These are phyloP conservation scores for Sporopachydermia quercuum DNA, from an alignment of 805 yeast genomes.

Conservation along the genomic window DNA sequence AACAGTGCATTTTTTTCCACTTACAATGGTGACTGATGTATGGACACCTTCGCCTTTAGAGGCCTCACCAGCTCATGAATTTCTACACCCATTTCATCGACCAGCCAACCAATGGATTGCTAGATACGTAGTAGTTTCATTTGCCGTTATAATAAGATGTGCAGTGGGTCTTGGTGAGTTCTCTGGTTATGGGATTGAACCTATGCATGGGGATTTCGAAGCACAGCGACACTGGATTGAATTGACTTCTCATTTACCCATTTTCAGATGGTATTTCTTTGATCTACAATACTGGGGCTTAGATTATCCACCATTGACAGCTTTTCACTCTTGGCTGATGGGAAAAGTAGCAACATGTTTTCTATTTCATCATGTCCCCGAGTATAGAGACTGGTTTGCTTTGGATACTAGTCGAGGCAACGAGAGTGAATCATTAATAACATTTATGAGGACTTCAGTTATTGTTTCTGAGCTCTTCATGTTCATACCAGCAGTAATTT, in stretches of 20 bases:
- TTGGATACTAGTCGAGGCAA: slow-evolving; percentile 60
- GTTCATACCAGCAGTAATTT: slow-evolving; percentile 69
- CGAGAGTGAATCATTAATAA: slow-evolving; percentile 53
- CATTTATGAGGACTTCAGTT: slow-evolving; percentile 75
- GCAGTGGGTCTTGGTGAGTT: slow-evolving; percentile 84
- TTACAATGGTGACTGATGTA: background rate
- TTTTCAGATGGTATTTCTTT: slow-evolving; percentile 73
- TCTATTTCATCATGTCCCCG: background rate
- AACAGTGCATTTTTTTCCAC: too few species aligned
- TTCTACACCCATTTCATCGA: slow-evolving; percentile 61
- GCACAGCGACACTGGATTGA: slow-evolving; percentile 99
- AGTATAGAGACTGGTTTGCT: slow-evolving; percentile 70
- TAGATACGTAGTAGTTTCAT: slow-evolving; percentile 54
- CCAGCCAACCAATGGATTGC: slow-evolving; percentile 89
- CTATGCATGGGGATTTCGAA: slow-evolving; percentile 91
- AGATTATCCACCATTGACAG: slow-evolving; percentile 95
- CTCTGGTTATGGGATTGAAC: slow-evolving; percentile 59
- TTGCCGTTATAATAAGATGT: slow-evolving; percentile 61
- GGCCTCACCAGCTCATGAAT: slow-evolving; percentile 62
- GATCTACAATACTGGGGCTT: slow-evolving; percentile 92
- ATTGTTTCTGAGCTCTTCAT: slow-evolving; percentile 57
- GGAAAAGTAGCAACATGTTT: slow-evolving; percentile 29
- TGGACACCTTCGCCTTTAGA: slow-evolving; percentile 18
- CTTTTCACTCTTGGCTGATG: slow-evolving; percentile 72
- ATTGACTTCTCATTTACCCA: slow-evolving; percentile 61